phyloP scores from a whole-genome alignment of 208 protist genomes.

The Acanthamoeba royreba region DNA sequence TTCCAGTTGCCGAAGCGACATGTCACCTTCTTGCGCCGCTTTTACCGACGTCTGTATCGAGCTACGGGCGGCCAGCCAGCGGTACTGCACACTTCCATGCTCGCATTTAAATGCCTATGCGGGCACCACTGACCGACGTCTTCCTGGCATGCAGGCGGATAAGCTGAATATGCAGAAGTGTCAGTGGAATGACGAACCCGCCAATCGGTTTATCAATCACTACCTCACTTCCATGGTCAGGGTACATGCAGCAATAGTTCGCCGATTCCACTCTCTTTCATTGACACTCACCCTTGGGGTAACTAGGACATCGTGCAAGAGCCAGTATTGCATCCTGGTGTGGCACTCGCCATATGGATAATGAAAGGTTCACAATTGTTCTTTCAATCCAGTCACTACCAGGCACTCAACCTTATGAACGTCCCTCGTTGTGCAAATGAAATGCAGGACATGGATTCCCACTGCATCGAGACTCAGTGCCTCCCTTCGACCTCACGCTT shows the following conservation, averaged over 20 bases:
- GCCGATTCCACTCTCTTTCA: background rate
- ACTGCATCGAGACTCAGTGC: background rate
- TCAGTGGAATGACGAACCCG: background rate
- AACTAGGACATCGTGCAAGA: background rate
- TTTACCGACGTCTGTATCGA: background rate
- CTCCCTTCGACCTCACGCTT: background rate
- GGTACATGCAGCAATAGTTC: background rate
- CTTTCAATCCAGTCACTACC: background rate
- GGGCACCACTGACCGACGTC: background rate
- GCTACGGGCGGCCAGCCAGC: background rate
- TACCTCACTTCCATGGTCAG: background rate
- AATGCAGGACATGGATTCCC: background rate
- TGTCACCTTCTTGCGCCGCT: background rate
- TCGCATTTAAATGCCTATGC: background rate
- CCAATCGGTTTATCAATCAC: background rate
- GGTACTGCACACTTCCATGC: background rate
- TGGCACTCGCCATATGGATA: background rate
- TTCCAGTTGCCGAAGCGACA: background rate
- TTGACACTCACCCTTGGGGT: background rate
- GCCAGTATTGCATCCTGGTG: background rate
- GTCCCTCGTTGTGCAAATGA: background rate
- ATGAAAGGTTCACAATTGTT: background rate
- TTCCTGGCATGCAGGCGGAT: background rate
- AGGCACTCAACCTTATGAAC: background rate
- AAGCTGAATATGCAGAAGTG: conserved; percentile 9